Evolutionary conservation across 148 eudicot species (phyloP).

Genomic region (Rhododendron henanense): DNA sequence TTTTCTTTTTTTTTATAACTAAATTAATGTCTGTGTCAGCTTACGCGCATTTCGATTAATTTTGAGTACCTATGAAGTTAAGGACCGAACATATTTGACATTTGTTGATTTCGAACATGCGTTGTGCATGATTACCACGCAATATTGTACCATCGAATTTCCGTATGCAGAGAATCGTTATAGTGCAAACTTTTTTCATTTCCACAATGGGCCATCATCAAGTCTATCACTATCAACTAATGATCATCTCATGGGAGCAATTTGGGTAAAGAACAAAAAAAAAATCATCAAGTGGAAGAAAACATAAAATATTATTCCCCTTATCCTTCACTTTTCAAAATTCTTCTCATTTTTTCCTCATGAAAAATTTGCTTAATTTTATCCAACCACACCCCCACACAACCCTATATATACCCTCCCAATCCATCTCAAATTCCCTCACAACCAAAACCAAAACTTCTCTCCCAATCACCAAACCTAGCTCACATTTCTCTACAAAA

Average conservation of each 20-base stretch:
- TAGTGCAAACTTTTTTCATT: neutral
- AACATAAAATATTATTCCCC: neutral
- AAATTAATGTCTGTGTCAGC: too few relatives aligned
- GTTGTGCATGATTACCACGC: neutral
- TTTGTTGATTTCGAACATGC: neutral
- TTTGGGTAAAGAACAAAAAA: neutral
- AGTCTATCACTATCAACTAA: neutral
- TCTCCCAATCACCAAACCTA: neutral
- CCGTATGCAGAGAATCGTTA: constrained; percentile 8
- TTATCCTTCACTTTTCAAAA: neutral
- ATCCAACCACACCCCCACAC: neutral
- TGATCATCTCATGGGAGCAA: neutral
- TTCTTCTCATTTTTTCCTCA: neutral
- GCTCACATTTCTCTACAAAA: neutral
- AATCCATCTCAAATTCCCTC: neutral
- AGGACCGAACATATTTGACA: too few relatives aligned
- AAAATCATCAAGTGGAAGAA: neutral
- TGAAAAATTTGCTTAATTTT: neutral
- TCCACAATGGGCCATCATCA: neutral
- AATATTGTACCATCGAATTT: neutral
- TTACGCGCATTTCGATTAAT: too few relatives aligned
- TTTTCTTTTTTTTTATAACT: too few relatives aligned
- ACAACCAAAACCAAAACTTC: constrained; percentile 2
- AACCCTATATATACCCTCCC: constrained; percentile 13
- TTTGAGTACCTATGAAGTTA: too few relatives aligned